phyloP scores from a whole-genome alignment of 495 filamentous ascomycete genomes.

The Podospora fimiseda region DNA sequence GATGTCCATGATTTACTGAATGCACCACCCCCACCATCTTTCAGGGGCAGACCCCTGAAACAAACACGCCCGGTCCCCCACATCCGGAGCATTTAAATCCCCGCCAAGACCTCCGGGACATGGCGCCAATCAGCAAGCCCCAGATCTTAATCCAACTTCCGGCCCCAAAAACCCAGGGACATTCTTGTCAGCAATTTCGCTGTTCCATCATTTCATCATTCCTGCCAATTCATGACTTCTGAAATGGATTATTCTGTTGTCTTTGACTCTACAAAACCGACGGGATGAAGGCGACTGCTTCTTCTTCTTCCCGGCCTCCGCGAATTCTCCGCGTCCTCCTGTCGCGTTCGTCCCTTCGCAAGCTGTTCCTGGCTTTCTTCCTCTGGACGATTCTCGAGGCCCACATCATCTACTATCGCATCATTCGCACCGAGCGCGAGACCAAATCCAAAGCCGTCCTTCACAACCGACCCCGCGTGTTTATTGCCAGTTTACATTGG shows the following conservation, averaged over 20 bases:
- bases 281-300: conserved; percentile 10
- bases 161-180: background rate
- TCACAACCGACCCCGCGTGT: conserved; percentile 39
- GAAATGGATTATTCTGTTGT: too few relatives aligned
- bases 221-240: background rate
- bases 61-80: background rate
- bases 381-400: conserved; percentile 26
- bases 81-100: background rate
- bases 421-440: conserved; percentile 20
- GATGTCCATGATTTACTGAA: background rate
- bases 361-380: conserved; percentile 18
- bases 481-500: conserved; percentile 63
- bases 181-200: background rate
- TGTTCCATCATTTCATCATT: background rate
- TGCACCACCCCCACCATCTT: background rate
- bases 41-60: background rate
- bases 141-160: background rate
- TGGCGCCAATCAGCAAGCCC: background rate
- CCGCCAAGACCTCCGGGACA: background rate
- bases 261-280: conserved; percentile 9
- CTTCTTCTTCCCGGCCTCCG: conserved; percentile 7
- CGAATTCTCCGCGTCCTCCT: conserved; percentile 20
- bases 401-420: conserved; percentile 25
- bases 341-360: conserved; percentile 21
- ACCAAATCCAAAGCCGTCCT: conserved; percentile 7